phyloP scores from a whole-genome alignment of 768 basidiomycete genomes.

The Boletus rex-veris region DNA sequence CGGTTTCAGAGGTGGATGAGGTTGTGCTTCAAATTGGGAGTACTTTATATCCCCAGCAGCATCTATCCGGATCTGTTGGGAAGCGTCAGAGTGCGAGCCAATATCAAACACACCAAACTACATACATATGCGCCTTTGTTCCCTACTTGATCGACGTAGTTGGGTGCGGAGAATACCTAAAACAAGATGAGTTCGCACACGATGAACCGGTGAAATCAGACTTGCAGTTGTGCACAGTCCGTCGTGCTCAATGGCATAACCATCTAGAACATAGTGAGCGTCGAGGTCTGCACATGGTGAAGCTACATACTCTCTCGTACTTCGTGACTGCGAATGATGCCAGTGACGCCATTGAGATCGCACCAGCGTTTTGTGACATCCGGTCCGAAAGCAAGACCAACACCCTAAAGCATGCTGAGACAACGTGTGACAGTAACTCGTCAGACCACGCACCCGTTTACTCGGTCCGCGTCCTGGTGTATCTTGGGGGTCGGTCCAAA shows the following conservation, averaged over 20 bases:
- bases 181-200: constrained; percentile 10
- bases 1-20: constrained; percentile 87
- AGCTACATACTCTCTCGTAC: constrained; percentile 74
- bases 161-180: constrained; percentile 91
- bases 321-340: constrained; percentile 93
- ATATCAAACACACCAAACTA: constrained; percentile 11
- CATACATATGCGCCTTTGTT: constrained; percentile 91
- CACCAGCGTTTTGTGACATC: constrained; percentile 93
- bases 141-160: constrained; percentile 88
- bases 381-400: constrained; percentile 94
- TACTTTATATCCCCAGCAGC: constrained; percentile 70
- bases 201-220: background rate
- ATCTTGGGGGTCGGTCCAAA: constrained; percentile 97
- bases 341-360: constrained; percentile 77
- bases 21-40: constrained; percentile 78
- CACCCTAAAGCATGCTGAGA: constrained; percentile 55
- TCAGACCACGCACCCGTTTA: constrained; percentile 69
- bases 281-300: background rate
- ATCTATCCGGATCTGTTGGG: constrained; percentile 73
- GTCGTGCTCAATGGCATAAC: constrained; percentile 92
- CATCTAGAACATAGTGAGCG: constrained; percentile 46
- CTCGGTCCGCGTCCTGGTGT: constrained; percentile 87
- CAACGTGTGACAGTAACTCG: constrained; percentile 3
- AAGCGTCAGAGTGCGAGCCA: constrained; percentile 4
- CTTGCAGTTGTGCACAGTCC: constrained; percentile 90